Percentiles rank a stretch among this genome's conserved stretches.
Conservation (phyloP, 2,329 filamentous ascomycete species). For the Pseudocercospora crystallina region DNA sequence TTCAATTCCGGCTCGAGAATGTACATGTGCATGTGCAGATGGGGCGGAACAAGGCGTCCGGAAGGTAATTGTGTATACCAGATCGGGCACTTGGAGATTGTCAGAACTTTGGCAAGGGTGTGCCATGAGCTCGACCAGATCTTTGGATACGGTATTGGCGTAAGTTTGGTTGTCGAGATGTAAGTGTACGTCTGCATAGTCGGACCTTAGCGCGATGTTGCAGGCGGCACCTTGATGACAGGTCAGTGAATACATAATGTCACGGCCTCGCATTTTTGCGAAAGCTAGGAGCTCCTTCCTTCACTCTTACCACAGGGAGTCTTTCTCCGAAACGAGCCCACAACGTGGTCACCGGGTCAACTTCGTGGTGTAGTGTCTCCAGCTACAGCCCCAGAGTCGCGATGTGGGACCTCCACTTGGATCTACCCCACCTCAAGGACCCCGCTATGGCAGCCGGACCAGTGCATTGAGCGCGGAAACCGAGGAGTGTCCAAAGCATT, state of each 20-base stretch:
- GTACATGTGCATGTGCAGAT: no score
- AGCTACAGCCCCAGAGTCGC: not conserved
- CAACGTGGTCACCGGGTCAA: no score
- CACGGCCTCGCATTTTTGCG: not conserved
- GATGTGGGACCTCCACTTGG: not conserved
- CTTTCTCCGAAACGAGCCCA: not conserved
- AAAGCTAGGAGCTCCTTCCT: not conserved
- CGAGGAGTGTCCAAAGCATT: not conserved
- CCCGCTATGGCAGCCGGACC: conserved; percentile 1
- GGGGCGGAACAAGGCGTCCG: no score
- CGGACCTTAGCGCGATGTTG: no score
- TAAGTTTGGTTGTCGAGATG: no score
- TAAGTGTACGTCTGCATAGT: no score
- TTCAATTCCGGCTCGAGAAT: no score
- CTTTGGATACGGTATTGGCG: no score
- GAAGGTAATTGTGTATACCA: no score
- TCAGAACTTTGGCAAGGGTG: no score
- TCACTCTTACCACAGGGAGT: not conserved
- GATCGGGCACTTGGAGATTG: no score
- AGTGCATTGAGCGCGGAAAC: not conserved
- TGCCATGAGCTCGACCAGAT: no score
- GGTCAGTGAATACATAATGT: not conserved
- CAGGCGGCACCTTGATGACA: conserved; percentile 3
- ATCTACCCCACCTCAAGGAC: conserved; percentile 3
- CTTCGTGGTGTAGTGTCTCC: not conserved